Evolutionary conservation across 2,329 filamentous ascomycete genomes (phyloP).

Genomic region (Dissoconium aciculare): DNA sequence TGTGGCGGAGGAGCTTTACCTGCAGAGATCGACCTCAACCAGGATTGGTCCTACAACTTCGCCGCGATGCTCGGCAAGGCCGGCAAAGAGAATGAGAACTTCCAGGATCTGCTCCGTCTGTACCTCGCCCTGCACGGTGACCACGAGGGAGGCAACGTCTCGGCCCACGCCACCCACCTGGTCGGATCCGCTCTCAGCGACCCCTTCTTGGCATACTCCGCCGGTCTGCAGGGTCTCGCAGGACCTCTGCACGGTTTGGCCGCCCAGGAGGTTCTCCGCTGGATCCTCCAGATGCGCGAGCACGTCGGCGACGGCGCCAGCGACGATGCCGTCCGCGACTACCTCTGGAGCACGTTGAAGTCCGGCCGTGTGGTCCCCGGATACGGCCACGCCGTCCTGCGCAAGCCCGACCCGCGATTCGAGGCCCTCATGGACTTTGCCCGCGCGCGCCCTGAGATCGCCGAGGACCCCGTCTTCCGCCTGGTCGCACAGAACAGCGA

Average conservation of each 20-base stretch:
- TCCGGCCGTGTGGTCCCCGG: constrained; percentile 88
- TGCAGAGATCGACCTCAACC: constrained; percentile 59
- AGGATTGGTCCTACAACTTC: constrained; percentile 99
- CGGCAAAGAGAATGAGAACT: constrained; percentile 74
- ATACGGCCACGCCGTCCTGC: constrained; percentile 88
- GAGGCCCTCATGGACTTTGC: constrained; percentile 96
- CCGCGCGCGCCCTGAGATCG: constrained; percentile 67
- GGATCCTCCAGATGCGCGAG: constrained; percentile 92
- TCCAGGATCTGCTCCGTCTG: constrained; percentile 85
- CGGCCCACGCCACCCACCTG: constrained; percentile 84
- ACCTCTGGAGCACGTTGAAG: constrained; percentile 86
- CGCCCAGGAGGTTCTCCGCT: constrained; percentile 91
- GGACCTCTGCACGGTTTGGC: constrained; percentile 89
- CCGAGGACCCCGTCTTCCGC: constrained; percentile 76
- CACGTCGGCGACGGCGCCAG: constrained; percentile 63
- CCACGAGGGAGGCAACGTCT: constrained; percentile 96
- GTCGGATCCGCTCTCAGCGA: constrained; percentile 91
- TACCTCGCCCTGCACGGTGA: constrained; percentile 96
- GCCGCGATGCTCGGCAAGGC: constrained; percentile 88
- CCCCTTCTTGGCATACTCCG: constrained; percentile 89
- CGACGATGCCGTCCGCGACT: constrained; percentile 69
- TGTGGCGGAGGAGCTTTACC: constrained; percentile 57
- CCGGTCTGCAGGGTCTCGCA: constrained; percentile 84
- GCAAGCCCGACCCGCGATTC: constrained; percentile 94
- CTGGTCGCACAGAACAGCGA: constrained; percentile 87